A percentile compares a stretch with the other conserved stretches of the same genome.
Conservation (phyloP, 2,329 filamentous ascomycete species). For the Stagonosporopsis vannaccii region DNA sequence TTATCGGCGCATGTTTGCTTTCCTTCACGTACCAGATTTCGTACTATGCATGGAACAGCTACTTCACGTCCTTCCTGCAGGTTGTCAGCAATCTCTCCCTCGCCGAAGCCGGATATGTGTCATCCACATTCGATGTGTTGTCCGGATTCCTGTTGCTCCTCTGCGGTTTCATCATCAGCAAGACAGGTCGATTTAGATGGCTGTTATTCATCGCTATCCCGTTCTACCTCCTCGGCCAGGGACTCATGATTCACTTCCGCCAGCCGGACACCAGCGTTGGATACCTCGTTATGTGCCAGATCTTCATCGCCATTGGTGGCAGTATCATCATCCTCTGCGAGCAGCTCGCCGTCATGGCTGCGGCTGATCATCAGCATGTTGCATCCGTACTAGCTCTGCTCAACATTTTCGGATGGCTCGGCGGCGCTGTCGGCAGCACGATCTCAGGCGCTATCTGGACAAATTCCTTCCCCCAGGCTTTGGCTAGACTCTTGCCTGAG, state of each 20-base stretch:
- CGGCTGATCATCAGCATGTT: slow-evolving; percentile 52
- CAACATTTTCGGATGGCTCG: slow-evolving; percentile 67
- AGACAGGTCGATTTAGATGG: slow-evolving; percentile 27
- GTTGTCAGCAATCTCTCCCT: slow-evolving; percentile 44
- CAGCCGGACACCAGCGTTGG: slow-evolving; percentile 47
- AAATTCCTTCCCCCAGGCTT: slow-evolving; percentile 21
- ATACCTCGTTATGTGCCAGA: slow-evolving; percentile 26
- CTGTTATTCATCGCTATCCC: slow-evolving; percentile 60
- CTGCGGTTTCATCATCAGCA: slow-evolving; percentile 29
- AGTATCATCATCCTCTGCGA: slow-evolving; percentile 35
- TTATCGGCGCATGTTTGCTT: slow-evolving; percentile 67
- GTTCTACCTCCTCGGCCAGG: slow-evolving; percentile 68
- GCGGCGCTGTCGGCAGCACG: slow-evolving; percentile 51
- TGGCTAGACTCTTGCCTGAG: slow-evolving; percentile 46
- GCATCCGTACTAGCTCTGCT: slow-evolving; percentile 53
- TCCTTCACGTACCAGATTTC: slow-evolving; percentile 60
- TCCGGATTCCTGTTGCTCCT: slow-evolving; percentile 29
- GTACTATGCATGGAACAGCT: slow-evolving; percentile 50
- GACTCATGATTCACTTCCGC: slow-evolving; percentile 58
- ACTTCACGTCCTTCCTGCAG: slow-evolving; percentile 49
- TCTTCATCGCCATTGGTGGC: slow-evolving; percentile 36
- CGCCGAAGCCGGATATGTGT: slow-evolving; percentile 42
- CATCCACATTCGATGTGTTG: slow-evolving; percentile 44
- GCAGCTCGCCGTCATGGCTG: slow-evolving; percentile 43
- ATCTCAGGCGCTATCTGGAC: slow-evolving; percentile 71